Evolutionary conservation across 768 basidiomycete species (phyloP), one percentile per base, ranked within the genome.

Genomic region (Tulasnella sp.): DNA sequence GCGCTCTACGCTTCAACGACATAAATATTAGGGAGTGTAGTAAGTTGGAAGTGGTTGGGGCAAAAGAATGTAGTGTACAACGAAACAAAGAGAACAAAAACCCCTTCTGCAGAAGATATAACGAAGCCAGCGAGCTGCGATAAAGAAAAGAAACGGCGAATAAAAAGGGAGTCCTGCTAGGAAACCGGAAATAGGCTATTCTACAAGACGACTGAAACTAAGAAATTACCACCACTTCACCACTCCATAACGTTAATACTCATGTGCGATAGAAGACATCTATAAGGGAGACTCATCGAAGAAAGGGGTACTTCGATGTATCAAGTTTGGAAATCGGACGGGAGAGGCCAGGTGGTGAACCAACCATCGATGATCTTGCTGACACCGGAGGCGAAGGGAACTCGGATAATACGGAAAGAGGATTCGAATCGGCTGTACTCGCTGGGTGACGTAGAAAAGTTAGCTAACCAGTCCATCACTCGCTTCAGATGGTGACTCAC

Each of bases 281-380:
- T 49, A 31, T 64, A 64, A 14, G 58, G n/a, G 31, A 15, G 31
- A 15, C 29, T 64, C 31, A 54, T 64, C 58, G 58, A 64, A 34
- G 73, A 64, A 76, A 76, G 3, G 38, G 38, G 34, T 34, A 76
- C 49, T 70, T 76, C 14, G 75, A 76, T 9, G 75, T 67, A n/a
- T 76, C 75, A 38, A 76, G 75, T 49, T 49, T 76, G 25, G 75
- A 76, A 34, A 74, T 74, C 9, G 73, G 73, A 49, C 73, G 73
- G 19, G 49, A n/a, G 64, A 40, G 40, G 29, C 73, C 40, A n/a
- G 36, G 4, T n/a, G 68, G 68, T 31, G 68, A 70, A 37, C 37
- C 68, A 36, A 70, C 36, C 29, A 38, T 38, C 22, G 68, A 70
- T 19, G 68, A 70, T 37, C 68, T 22, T 22, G 40, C 68, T 34